Base-by-base conservation (phyloP, 768 basidiomycete species). In the Boletus rufocinnamomeus region DNA sequence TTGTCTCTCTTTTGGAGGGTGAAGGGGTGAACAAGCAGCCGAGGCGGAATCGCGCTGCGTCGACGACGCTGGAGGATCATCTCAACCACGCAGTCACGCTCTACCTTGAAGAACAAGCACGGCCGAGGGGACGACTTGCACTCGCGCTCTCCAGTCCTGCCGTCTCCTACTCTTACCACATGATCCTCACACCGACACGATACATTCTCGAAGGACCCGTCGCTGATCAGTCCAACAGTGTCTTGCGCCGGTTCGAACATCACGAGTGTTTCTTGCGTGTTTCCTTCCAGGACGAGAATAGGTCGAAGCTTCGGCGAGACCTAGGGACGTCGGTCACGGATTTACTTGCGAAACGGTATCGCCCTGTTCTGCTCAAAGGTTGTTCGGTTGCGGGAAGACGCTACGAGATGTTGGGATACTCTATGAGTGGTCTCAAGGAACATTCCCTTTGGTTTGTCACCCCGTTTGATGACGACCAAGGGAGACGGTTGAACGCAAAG, bases 361-460 rank as follows among this genome's bases (percentile, higher is more conserved):
- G 72, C 27, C 69, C 68, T 1, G 61, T 70, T 16, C 59, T 82
- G 25, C 62, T 72, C 30, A 43, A 63, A 0, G 80, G 80, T 0
- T 65, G 75, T 11, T 21, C 19, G 4, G 68, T 83, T 13, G 82
- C 76, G 3, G 82, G 82, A 9, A 73, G 82, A 32, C 58, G 60
- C 0, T 83, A 76, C 60, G 58, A 80, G 3, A 76, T 83, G 64
- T 64, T 84, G 27, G 83, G 79, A 5, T 83, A 83, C 56, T 82
- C 81, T 3, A 81, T 80, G 75, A 81, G 80, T 50, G 82, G 82
- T 4, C 68, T 83, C 53, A 76, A 76, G 58, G 74, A 80, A 44
- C 80, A 83, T 52, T 77, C 79, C 0, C 72, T 82, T 49, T 78
- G 76, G 69, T 84, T 84, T 57, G 78, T 82, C 25, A 72, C 74